phyloP scores from a whole-genome alignment of 2,329 filamentous ascomycete species.

The Beauveria varroae region DNA sequence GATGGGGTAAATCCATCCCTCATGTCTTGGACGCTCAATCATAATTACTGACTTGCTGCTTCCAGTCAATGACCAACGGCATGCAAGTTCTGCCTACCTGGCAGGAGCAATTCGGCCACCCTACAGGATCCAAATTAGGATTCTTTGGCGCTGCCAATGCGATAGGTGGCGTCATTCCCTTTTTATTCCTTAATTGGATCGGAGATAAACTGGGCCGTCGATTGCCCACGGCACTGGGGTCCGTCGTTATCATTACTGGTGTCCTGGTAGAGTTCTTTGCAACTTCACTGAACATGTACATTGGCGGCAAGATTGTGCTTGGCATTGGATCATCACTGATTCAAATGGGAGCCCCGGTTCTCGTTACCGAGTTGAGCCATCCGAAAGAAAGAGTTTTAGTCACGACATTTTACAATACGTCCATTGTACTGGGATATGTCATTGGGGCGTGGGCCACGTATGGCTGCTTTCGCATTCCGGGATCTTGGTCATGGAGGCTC shows the following conservation, averaged over 20 bases:
- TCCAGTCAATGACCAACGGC: constrained; percentile 31
- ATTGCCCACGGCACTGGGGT: constrained; percentile 27
- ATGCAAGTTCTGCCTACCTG: constrained; percentile 30
- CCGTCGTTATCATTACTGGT: constrained; percentile 30
- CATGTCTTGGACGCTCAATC: neutral
- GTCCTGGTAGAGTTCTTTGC: constrained; percentile 29
- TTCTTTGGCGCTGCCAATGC: constrained; percentile 32
- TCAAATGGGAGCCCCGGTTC: constrained; percentile 34
- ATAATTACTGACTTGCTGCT: neutral
- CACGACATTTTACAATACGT: constrained; percentile 33
- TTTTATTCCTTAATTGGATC: constrained; percentile 29
- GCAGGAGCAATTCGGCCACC: constrained; percentile 31
- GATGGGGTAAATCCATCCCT: constrained; percentile 27
- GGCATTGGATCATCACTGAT: constrained; percentile 30
- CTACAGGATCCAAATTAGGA: constrained; percentile 29
- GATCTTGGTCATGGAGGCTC: constrained; percentile 42
- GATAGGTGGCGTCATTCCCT: constrained; percentile 32
- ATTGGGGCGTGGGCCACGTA: constrained; percentile 31
- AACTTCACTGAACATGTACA: constrained; percentile 28
- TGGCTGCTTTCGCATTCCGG: constrained; percentile 21
- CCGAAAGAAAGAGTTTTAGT: constrained; percentile 31
- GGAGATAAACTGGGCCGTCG: constrained; percentile 28
- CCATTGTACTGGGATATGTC: constrained; percentile 32
- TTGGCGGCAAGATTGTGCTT: constrained; percentile 30
- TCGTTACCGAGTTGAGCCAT: constrained; percentile 35